Percentiles rank a stretch among this genome's conserved stretches.
Conservation (phyloP, 2,329 filamentous ascomycete species). For the Cercospora janseana region DNA sequence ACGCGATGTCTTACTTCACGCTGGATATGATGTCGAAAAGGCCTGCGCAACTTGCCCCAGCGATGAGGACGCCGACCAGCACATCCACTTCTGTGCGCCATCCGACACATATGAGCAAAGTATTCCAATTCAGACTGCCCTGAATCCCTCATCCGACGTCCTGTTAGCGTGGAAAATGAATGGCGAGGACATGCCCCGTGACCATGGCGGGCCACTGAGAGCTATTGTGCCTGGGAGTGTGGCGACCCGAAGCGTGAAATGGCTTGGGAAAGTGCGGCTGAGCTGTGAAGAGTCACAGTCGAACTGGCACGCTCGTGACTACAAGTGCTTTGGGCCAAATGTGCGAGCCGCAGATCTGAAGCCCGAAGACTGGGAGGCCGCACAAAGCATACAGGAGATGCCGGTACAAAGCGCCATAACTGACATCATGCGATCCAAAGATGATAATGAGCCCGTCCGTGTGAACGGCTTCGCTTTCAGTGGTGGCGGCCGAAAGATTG, state of each 20-base stretch:
- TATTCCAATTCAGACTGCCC: conserved; percentile 44
- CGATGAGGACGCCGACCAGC: conserved; percentile 41
- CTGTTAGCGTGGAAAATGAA: conserved; percentile 73
- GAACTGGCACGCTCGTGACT: conserved; percentile 66
- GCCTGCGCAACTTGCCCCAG: conserved; percentile 28
- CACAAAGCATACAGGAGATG: conserved; percentile 65
- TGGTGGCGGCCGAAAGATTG: conserved; percentile 63
- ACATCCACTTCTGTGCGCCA: conserved; percentile 53
- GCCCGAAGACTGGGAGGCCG: conserved; percentile 59
- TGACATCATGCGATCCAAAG: conserved; percentile 26
- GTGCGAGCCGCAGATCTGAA: conserved; percentile 40
- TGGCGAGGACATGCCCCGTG: conserved; percentile 59
- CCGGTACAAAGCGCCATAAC: conserved; percentile 68
- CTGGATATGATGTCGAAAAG: conserved; percentile 47
- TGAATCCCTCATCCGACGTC: conserved; percentile 61
- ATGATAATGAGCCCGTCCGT: conserved; percentile 27
- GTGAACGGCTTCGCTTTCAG: conserved; percentile 66
- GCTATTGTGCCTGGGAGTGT: conserved; percentile 63
- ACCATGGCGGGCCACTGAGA: conserved; percentile 65
- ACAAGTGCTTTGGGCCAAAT: conserved; percentile 64
- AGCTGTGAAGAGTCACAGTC: conserved; percentile 65
- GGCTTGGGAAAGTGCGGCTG: conserved; percentile 59
- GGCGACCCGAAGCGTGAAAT: conserved; percentile 63
- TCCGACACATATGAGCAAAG: conserved; percentile 29
- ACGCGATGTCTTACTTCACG: conserved; percentile 56